Conservation (phyloP, 495 filamentous ascomycete species). For the Terfezia claveryi region DNA sequence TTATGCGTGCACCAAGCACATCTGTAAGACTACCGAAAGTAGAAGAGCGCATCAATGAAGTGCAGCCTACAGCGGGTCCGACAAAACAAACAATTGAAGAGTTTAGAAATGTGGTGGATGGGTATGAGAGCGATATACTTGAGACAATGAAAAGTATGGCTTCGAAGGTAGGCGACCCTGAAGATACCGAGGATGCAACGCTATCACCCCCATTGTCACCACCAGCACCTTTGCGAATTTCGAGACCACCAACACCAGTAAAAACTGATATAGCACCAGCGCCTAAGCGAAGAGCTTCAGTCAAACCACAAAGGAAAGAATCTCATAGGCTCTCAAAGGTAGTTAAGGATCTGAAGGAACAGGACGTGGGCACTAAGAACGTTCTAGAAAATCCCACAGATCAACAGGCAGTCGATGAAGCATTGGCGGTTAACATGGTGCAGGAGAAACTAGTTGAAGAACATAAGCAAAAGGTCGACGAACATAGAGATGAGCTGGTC, state of each 20-base stretch:
- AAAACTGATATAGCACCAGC: neutral
- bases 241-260: neutral
- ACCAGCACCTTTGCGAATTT: neutral
- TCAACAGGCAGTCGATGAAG: neutral
- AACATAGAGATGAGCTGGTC: neutral
- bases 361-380: neutral
- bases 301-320: neutral
- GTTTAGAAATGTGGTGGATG: neutral
- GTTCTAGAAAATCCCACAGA: neutral
- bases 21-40: neutral
- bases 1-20: neutral
- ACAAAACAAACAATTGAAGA: neutral
- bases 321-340: neutral
- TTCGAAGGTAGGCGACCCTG: neutral
- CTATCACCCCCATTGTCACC: neutral
- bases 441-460: neutral
- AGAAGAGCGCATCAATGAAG: neutral
- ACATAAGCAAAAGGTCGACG: neutral
- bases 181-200: neutral
- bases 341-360: neutral
- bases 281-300: neutral
- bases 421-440: neutral
- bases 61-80: neutral
- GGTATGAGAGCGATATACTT: neutral
- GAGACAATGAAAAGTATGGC: neutral